Conservation (phyloP, 2,329 filamentous ascomycete species). For the Dactylellina leptospora region DNA sequence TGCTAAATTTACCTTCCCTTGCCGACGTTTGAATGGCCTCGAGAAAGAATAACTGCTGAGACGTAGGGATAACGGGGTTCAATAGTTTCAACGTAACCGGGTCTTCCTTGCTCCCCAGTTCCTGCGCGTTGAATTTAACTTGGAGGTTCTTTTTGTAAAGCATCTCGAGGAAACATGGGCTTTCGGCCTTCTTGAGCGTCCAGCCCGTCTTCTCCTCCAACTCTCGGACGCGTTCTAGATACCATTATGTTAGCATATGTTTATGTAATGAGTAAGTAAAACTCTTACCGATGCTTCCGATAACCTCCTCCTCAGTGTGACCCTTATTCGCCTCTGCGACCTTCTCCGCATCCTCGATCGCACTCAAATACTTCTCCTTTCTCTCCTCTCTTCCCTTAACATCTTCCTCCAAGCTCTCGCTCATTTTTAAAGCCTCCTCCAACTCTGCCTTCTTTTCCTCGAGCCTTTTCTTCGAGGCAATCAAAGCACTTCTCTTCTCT, state of each 20-base stretch:
- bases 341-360: conserved; percentile 83
- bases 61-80: conserved; percentile 15
- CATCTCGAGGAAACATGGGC: conserved; percentile 72
- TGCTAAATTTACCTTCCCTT: conserved; percentile 68
- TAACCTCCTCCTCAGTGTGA: conserved; percentile 85
- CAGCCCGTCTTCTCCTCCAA: conserved; percentile 34
- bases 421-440: conserved; percentile 71
- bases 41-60: conserved; percentile 39
- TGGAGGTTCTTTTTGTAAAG: conserved; percentile 66
- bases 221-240: conserved; percentile 44
- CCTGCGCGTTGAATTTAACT: conserved; percentile 33
- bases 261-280: conserved; percentile 62
- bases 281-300: conserved; percentile 69
- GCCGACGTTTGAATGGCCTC: conserved; percentile 66
- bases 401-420: conserved; percentile 72
- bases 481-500: conserved; percentile 74
- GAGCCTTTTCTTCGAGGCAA: conserved; percentile 72
- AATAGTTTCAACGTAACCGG: conserved; percentile 23
- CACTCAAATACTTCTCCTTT: conserved; percentile 74
- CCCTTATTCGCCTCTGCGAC: conserved; percentile 87
- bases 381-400: conserved; percentile 71
- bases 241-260: conserved; percentile 56
- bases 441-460: conserved; percentile 74
- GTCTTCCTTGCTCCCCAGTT: conserved; percentile 13
- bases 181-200: conserved; percentile 58